Evolutionary conservation across 352 stramenopile genomes (phyloP), one percentile per base, ranked within the genome.

Genomic region (Phytopythium litorale): DNA sequence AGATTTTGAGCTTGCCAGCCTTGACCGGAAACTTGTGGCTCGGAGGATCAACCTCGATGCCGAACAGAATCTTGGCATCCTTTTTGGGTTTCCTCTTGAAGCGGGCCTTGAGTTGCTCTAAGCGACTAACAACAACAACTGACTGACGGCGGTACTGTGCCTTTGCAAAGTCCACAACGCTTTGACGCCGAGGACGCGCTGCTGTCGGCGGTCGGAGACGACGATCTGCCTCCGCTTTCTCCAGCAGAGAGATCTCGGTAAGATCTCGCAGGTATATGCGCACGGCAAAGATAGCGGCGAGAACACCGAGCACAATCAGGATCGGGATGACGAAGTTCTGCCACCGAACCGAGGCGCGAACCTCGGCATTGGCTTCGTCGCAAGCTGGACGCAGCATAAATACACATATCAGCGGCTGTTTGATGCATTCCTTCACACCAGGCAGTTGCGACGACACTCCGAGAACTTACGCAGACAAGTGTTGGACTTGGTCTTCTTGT

Each of bases 251-350:
- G 15, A 90, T 88, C 62, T 90, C 81, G 0, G 81, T 90, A 11
- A 74, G 56, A 35, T 90, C 81, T 1, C 79, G 73, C 25, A 90
- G 62, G 59, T 90, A 88, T 48, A 76, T 64, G 1, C 76, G 67
- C 4, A 91, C 59, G 9, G 57, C 67, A 12, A 62, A 67, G 13
- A 88, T 70, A 5, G 64, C 81, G 18, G 43, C 50, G n/a, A 68
- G 28, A 37, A 81, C 13, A 0, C 45, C 70, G 9, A 92, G 21
- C 7, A 70, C 25, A 7, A 92, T 52, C n/a, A 85, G 21, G 5
- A 83, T 70, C 5, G 83, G 83, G 19, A 90, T 85, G 7, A 92
- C 74, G 60, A 92, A 92, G 48, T 88, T 90, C 32, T 88, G 81
- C 81, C 78, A 90, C 38, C 67, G 69, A 52, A 90, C 67, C 11